phyloP scores from a whole-genome alignment of 345 rosid species.

The Eucalyptus paniculata region DNA sequence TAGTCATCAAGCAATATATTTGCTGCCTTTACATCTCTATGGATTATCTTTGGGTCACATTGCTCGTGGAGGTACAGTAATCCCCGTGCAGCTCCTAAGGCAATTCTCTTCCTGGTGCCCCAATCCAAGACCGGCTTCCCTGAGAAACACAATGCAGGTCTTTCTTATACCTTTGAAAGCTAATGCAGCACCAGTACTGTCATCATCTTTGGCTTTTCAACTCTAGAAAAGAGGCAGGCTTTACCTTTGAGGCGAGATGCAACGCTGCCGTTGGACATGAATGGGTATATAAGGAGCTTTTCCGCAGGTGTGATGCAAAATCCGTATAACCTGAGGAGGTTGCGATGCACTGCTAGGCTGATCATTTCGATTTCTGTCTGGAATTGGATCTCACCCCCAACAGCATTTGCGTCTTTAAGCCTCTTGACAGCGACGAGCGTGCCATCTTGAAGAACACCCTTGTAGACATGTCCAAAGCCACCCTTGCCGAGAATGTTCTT shows the following conservation, averaged over 20 bases:
- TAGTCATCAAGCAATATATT: slow-evolving; percentile 85
- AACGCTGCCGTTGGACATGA: slow-evolving; percentile 96
- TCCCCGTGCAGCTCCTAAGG: slow-evolving; percentile 94
- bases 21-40: slow-evolving; percentile 98
- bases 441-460: slow-evolving; percentile 82
- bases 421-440: slow-evolving; percentile 83
- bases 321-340: slow-evolving; percentile 83
- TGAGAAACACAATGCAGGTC: background rate
- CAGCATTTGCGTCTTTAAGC: slow-evolving; percentile 54
- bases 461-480: slow-evolving; percentile 88
- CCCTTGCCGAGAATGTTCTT: slow-evolving; percentile 89
- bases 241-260: slow-evolving; percentile 95
- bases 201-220: background rate
- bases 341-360: slow-evolving; percentile 92
- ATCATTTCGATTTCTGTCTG: slow-evolving; percentile 86
- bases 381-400: slow-evolving; percentile 9
- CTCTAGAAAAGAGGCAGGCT: background rate
- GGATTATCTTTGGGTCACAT: slow-evolving; percentile 96
- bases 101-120: slow-evolving; percentile 84
- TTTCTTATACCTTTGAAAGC: background rate
- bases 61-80: slow-evolving; percentile 91
- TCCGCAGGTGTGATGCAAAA: slow-evolving; percentile 77
- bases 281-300: slow-evolving; percentile 88
- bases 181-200: background rate
- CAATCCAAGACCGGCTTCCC: slow-evolving; percentile 81